Conservation (phyloP, 768 basidiomycete genomes). For the Lactarius akahatsu region DNA sequence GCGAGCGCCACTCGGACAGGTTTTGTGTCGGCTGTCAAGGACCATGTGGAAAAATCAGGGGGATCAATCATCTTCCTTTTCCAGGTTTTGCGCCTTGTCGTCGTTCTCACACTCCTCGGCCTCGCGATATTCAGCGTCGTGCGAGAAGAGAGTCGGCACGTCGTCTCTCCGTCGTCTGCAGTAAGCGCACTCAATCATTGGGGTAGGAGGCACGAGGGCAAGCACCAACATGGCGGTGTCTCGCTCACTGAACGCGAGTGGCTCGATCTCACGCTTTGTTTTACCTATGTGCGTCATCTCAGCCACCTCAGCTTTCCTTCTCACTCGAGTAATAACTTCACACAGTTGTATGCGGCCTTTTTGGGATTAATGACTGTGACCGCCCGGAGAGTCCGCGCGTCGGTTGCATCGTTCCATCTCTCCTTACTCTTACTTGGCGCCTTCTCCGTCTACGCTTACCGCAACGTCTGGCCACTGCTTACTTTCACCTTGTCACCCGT, state of each 20-base stretch:
- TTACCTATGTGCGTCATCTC: constrained; percentile 37
- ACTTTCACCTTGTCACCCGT: no score
- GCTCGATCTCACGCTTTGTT: constrained; percentile 30
- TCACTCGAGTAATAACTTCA: not conserved
- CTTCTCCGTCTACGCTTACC: constrained; percentile 52
- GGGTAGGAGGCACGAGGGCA: constrained; percentile 33
- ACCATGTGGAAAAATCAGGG: no score
- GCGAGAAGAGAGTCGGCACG: constrained; percentile 31
- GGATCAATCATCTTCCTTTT: constrained; percentile 45
- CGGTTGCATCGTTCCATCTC: constrained; percentile 44
- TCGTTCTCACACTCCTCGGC: constrained; percentile 47
- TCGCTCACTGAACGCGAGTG: constrained; percentile 20
- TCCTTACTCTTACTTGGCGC: no score
- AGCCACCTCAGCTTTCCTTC: not conserved
- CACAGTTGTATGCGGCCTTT: constrained; percentile 30
- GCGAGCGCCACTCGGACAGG: constrained; percentile 1
- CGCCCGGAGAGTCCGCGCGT: constrained; percentile 11
- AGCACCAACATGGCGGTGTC: not conserved
- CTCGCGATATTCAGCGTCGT: constrained; percentile 48
- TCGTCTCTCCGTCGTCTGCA: constrained; percentile 13
- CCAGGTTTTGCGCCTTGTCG: constrained; percentile 47
- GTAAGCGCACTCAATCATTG: constrained; percentile 28
- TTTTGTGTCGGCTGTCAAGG: constrained; percentile 22
- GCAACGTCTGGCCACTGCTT: no score
- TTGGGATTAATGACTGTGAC: constrained; percentile 29